Conservation (phyloP, 176 grass and related monocot genomes). For the Aegilops bicornis region DNA sequence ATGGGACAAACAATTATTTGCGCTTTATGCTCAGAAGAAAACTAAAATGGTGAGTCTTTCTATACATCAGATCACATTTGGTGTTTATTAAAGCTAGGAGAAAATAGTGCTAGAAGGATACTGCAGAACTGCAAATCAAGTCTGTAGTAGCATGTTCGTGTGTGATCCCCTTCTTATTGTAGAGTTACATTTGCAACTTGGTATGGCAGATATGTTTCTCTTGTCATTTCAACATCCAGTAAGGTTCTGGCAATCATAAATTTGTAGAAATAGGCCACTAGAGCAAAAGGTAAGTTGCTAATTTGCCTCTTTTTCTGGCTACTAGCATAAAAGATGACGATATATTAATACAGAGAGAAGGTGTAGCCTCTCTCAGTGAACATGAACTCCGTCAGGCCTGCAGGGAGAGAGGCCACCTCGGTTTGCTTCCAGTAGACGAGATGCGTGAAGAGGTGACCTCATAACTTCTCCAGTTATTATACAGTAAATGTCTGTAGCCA, state of each 20-base stretch:
- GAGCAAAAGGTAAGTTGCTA: not conserved
- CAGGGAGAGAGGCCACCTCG: not conserved
- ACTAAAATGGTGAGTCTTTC: not conserved
- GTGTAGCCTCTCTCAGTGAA: not conserved
- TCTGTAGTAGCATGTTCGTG: not conserved
- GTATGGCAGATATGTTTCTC: not conserved
- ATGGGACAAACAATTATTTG: conserved; percentile 7
- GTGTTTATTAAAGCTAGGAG: not conserved
- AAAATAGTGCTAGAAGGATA: not conserved
- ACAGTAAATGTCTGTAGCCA: not conserved
- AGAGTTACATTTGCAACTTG: not conserved
- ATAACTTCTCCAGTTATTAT: not conserved
- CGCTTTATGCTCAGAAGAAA: conserved; percentile 15
- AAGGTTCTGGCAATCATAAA: not conserved
- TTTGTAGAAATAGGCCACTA: not conserved
- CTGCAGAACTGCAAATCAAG: not conserved
- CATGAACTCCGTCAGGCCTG: conserved; percentile 9
- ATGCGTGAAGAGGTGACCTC: conserved; percentile 1
- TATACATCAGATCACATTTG: not conserved
- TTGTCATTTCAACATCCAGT: not conserved
- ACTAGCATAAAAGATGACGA: conserved; percentile 3
- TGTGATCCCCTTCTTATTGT: not conserved
- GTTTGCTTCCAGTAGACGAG: not conserved
- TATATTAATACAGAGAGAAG: conserved; percentile 6
- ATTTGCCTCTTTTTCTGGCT: not conserved